Base-by-base conservation (phyloP, 495 filamentous ascomycete species). In the Massariosphaeria phaeospora region DNA sequence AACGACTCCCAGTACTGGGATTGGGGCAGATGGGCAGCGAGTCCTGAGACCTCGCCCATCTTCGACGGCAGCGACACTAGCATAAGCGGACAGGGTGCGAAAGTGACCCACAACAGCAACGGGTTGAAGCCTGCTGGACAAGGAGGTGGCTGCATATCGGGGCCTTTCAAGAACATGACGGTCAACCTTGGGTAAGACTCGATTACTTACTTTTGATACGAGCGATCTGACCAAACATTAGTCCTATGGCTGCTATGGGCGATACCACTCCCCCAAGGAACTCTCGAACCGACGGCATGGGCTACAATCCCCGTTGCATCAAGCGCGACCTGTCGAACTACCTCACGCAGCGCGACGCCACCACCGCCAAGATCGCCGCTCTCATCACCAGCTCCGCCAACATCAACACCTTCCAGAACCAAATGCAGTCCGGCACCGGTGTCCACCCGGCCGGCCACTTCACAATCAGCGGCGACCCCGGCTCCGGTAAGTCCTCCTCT, bases 391-490 rank as follows among this genome's bases (percentile, higher is more conserved):
- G 33, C 1, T 47, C 46, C 12, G 35, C 13, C 12, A 36, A 53
- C 31, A 57, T 62, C 59, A 31, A 12, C 27, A 40, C 24, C 67
- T 75, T 72, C 70, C 75, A 77, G 60, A 62, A 57, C 56, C 49
- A 36, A 17, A 71, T 76, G 72, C 71, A 76, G 50, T 51, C 49
- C 17, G 24, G 48, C 25, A 63, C 62, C 47, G 72, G 73, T 36
- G 70, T 75, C 36, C 73, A 76, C 54, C 45, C 39, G 10, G 70
- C 57, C 12, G 73, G 72, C 40, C 73, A 76, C 55, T 74, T 67
- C 50, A 73, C 68, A 40, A 71, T 73, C 24, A 61, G 59, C 20
- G 70, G 70, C 33, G 72, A 72, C 54, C 72, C 70, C 1, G 68
- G 67, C 25, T 71, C 66, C 5, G n/a, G n/a, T n/a, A n/a, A n/a